Evolutionary conservation across 768 basidiomycete genomes (phyloP).

Genomic region (Coprinopsis cinerea): DNA sequence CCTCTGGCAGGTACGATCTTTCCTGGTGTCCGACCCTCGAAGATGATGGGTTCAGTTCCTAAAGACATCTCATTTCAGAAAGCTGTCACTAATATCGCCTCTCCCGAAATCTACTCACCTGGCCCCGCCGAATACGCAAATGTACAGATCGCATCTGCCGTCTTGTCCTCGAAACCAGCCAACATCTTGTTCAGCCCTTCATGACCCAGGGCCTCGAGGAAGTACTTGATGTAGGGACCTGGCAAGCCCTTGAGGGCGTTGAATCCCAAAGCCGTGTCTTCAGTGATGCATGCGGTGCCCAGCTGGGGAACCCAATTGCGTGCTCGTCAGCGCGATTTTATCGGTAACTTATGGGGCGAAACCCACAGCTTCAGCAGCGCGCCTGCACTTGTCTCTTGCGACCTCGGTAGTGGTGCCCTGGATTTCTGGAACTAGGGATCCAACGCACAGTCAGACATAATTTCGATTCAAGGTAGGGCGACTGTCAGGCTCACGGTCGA

Average conservation of each 20-base stretch:
- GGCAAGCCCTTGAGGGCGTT: conserved; percentile 86
- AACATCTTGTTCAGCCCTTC: conserved; percentile 87
- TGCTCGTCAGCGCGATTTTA: no score
- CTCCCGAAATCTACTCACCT: conserved; percentile 23
- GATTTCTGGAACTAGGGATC: conserved; percentile 88
- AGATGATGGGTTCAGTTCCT: conserved; percentile 63
- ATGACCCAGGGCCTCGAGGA: conserved; percentile 77
- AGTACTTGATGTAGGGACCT: conserved; percentile 96
- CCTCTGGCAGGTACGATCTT: conserved; percentile 86
- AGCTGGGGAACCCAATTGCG: conserved; percentile 25
- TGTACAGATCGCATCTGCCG: conserved; percentile 89
- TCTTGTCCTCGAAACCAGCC: conserved; percentile 64
- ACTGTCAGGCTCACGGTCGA: conserved; percentile 60
- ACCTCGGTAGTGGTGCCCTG: conserved; percentile 93
- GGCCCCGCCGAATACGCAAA: conserved; percentile 92
- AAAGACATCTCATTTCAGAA: not conserved
- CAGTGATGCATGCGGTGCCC: conserved; percentile 55
- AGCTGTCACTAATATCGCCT: not conserved
- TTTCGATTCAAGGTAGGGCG: not conserved
- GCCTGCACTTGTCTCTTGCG: conserved; percentile 77
- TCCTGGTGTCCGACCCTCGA: conserved; percentile 85
- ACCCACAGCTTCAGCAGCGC: conserved; percentile 76
- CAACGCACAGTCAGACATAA: not conserved
- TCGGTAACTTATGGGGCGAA: not conserved
- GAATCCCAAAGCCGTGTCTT: conserved; percentile 94